A percentile compares a stretch with the other conserved stretches of the same genome.
Evolutionary conservation across 495 filamentous ascomycete genomes (phyloP).

Genomic region (Barbatosphaeria neglecta): DNA sequence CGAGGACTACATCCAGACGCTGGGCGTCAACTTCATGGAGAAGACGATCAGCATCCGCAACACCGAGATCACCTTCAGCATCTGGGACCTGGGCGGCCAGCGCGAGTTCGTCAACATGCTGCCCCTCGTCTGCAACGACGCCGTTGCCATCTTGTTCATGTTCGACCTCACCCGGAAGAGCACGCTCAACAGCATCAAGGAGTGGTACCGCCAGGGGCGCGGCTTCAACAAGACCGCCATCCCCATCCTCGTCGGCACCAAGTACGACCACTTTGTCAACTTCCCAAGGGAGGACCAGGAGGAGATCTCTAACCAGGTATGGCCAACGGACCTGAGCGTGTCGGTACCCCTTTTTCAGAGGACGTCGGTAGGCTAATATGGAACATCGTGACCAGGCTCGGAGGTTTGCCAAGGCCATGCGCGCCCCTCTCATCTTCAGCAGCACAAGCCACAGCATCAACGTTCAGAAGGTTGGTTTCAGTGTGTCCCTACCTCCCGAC

Average conservation of each 20-base stretch:
- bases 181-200: slow-evolving; percentile 96
- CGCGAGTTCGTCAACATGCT: slow-evolving; percentile 99
- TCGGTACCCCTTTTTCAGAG: too few relatives aligned
- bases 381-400: slow-evolving; percentile 69
- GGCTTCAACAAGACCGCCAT: slow-evolving; percentile 99
- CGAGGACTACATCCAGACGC: slow-evolving; percentile 97
- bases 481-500: too few relatives aligned
- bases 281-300: slow-evolving; percentile 95
- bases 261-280: slow-evolving; percentile 98
- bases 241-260: slow-evolving; percentile 90
- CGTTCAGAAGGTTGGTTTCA: slow-evolving; percentile 77
- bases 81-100: slow-evolving; percentile 97
- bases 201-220: slow-evolving; percentile 96
- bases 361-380: slow-evolving; percentile 4
- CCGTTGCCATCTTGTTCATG: slow-evolving; percentile 98
- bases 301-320: slow-evolving; percentile 88
- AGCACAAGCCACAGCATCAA: slow-evolving; percentile 99
- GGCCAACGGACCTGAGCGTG: slow-evolving; percentile 2
- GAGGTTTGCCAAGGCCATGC: slow-evolving; percentile 96
- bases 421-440: slow-evolving; percentile 91
- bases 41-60: slow-evolving; percentile 99
- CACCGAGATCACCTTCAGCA: slow-evolving; percentile 99
- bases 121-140: slow-evolving; percentile 95
- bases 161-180: slow-evolving; percentile 97
- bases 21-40: slow-evolving; percentile 99